phyloP scores from a whole-genome alignment of 176 grass and related monocot species.

The Leersia perrieri region DNA sequence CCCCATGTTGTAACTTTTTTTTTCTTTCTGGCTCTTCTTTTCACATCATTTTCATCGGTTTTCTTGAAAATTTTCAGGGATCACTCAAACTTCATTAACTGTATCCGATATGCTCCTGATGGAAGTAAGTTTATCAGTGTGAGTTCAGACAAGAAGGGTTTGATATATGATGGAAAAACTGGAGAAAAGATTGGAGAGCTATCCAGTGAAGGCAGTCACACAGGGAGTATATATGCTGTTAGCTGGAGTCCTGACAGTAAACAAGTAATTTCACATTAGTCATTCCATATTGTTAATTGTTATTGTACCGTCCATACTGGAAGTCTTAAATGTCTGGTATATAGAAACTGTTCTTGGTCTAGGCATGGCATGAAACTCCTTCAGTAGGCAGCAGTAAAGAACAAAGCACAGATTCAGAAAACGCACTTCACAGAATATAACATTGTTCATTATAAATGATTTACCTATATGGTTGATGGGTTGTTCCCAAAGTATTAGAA shows the following conservation, averaged over 20 bases:
- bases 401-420: neutral
- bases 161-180: constrained; percentile 96
- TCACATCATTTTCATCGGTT: constrained; percentile 9
- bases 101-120: constrained; percentile 89
- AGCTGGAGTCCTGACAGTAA: constrained; percentile 97
- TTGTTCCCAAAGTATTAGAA: neutral
- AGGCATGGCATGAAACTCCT: constrained; percentile 5
- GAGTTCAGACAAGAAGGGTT: constrained; percentile 93
- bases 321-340: neutral
- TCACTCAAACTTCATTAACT: constrained; percentile 96
- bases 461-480: neutral
- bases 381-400: constrained; percentile 7
- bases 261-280: constrained; percentile 59
- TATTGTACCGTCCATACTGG: neutral
- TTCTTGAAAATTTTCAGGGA: constrained; percentile 61
- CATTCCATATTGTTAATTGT: constrained; percentile 31
- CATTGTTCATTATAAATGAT: constrained; percentile 2
- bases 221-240: constrained; percentile 92
- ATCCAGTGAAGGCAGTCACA: constrained; percentile 65
- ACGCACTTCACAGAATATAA: neutral
- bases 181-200: constrained; percentile 88
- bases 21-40: constrained; percentile 1
- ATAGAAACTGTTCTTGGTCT: neutral
- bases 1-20: constrained; percentile 16
- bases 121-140: constrained; percentile 95